These are phyloP conservation scores for Fomitopsis pinicola DNA, from an alignment of 1,284 basidiomycete genomes.

Conservation along the genomic window DNA sequence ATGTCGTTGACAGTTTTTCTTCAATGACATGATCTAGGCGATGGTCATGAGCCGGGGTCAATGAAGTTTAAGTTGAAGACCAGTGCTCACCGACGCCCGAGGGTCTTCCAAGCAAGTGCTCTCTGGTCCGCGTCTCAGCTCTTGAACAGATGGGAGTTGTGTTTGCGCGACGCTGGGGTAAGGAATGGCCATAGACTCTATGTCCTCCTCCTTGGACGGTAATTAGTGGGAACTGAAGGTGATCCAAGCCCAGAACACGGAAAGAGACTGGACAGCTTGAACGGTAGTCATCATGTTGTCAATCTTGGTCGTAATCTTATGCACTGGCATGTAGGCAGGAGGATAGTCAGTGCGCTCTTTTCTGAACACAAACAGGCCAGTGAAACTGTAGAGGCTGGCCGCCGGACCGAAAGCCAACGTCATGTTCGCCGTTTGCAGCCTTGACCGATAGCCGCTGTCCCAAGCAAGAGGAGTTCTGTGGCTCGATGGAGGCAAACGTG, in stretches of 20 bases:
- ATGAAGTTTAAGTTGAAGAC: background rate
- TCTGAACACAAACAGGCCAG: background rate
- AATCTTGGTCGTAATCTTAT: background rate
- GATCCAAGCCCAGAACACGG: background rate
- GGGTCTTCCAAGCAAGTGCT: background rate
- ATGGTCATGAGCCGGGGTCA: background rate
- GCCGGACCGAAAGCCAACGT: background rate
- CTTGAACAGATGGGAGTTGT: background rate
- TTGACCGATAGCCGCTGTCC: no score
- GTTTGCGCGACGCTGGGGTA: background rate
- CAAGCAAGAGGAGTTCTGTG: no score
- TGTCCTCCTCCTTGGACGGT: background rate
- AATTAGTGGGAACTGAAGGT: background rate
- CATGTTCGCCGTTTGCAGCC: background rate
- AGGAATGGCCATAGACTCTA: background rate
- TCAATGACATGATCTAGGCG: background rate
- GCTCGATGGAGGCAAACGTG: no score
- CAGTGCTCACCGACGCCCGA: background rate
- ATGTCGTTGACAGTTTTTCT: no score
- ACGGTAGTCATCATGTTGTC: background rate
- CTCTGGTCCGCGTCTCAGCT: background rate
- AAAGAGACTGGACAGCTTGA: background rate
- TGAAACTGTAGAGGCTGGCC: background rate
- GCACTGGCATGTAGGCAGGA: background rate
- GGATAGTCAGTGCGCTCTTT: no score